Evolutionary conservation across 2,329 filamentous ascomycete genomes (phyloP), one percentile per base, ranked within the genome.

Genomic region (Fusarium scirpi): DNA sequence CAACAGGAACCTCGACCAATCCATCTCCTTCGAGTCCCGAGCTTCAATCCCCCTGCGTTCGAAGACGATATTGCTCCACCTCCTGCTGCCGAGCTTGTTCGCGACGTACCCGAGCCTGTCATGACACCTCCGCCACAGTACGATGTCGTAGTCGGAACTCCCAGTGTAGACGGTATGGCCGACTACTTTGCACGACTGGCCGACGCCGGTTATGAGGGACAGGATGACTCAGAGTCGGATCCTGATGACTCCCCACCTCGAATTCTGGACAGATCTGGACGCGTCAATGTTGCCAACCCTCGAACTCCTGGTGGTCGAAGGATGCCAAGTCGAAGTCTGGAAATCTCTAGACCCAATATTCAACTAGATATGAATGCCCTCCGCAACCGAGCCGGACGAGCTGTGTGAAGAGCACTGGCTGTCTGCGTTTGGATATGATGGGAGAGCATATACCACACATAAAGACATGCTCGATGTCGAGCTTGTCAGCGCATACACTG

Each of bases 131-230:
- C 94, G 10, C 94, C 94, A 1, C 89, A 92, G 61, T 97, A 98
- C 78, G 92, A 95, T 63, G 85, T 86, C 6, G 92, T 97, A 40
- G 89, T 96, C 2, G 92, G 91, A 18, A 88, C 87, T 65, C 83
- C 88, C 25, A 85, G 89, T 81, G 84, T 93, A 78, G 79, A 94
- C 82, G 80, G 90, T 0, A 80, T 97, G 48, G 92, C 94, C 3
- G 94, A 97, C 76, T 98, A 98, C 79, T 98, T 98, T 78, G 85
- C 91, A 0, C 89, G 94, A 2, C 82, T 97, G 41, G 92, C 92
- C 1, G 87, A 93, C 69, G 91, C 92, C 59, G 91, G 93, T 4
- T 82, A 82, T 22, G 75, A 78, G 15, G 79, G 77, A 18, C 71
- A 80, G 2, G 81, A 82, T 1, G 82, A 83, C 9, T 81, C 80